Evolutionary conservation across 2,329 filamentous ascomycete genomes (phyloP), one percentile per base, ranked within the genome.

Genomic region (Ascochyta fabae): DNA sequence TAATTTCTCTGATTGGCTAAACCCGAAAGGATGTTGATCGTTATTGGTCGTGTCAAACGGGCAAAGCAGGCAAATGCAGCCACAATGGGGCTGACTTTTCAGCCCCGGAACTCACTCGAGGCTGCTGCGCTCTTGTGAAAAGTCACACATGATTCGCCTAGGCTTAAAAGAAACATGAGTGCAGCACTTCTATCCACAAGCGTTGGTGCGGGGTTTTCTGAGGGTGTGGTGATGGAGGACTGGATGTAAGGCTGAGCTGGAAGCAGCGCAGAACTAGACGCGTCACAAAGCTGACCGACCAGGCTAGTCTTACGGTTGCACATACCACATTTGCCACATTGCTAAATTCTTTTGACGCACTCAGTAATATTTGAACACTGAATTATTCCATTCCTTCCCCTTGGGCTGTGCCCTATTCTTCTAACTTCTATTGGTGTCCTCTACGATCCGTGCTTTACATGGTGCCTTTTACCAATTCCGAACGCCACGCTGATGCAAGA

Each of bases 401-500:
- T 10, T 19, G 3, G 22, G 22, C 19, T 22, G 23, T 38, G 3
- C 12, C n/a, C 7, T 8, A 38, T 10, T 22, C 36, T 22, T 22
- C 16, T 38, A 0, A 31, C 12, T 5, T 43, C 23, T 43, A 29
- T 3, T 36, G 19, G 26, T 27, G 22, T 3, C 29, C 31, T 35
- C 34, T 42, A 9, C 23, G 29, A 34, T 42, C 13, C 2, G 22
- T 50, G 6, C 22, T 33, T 45, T n/a, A 27, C 47, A 26, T 35
- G 45, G 26, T 46, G 24, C 9, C 16, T 16, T 29, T 41, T 9
- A 13, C 42, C 47, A 15, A 46, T 29, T 36, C 36, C 38, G 16
- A 50, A 55, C 53, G 41, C 53, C 53, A 16, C 40, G 36, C 47
- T 50, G n/a, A 55, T 50, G 36, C 36, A 42, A 42, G n/a, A 22